Percentiles rank a stretch among this genome's conserved stretches.
phyloP scores from a whole-genome alignment of 495 filamentous ascomycete genomes.

The Penicillium salamii region DNA sequence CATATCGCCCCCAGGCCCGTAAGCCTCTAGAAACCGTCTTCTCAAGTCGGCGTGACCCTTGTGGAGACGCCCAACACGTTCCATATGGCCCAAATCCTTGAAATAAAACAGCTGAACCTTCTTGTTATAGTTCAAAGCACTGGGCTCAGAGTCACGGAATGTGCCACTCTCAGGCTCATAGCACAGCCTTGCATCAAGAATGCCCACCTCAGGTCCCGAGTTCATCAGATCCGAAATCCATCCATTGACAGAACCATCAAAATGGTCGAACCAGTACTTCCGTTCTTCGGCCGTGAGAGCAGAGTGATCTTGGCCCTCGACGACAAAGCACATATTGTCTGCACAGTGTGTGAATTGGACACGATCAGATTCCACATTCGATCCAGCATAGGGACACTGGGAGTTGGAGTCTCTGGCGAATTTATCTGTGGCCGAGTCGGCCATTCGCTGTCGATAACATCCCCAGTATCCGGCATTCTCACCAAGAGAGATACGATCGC shows the following conservation, averaged over 20 bases:
- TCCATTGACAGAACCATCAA: constrained; percentile 14
- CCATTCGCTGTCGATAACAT: constrained; percentile 24
- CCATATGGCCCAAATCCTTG: constrained; percentile 25
- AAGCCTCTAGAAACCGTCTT: constrained; percentile 18
- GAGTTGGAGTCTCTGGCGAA: not conserved
- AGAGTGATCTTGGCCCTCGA: constrained; percentile 31
- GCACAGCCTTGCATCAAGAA: constrained; percentile 18
- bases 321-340: constrained; percentile 27
- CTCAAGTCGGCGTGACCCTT: constrained; percentile 23
- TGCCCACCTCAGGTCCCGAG: constrained; percentile 15
- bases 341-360: constrained; percentile 17
- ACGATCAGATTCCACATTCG: constrained; percentile 11
- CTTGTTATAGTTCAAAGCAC: constrained; percentile 19
- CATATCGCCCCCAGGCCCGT: constrained; percentile 23
- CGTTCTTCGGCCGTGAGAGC: constrained; percentile 12
- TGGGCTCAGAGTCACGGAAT: not conserved
- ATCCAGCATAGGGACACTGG: not conserved
- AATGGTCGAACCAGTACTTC: constrained; percentile 20
- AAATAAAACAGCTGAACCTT: constrained; percentile 31
- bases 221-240: constrained; percentile 24
- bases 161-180: constrained; percentile 12
- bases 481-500: constrained; percentile 6
- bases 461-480: constrained; percentile 35
- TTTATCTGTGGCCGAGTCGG: constrained; percentile 1
- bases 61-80: constrained; percentile 19